Evolutionary conservation across 2,329 filamentous ascomycete genomes (phyloP), one percentile per base, ranked within the genome.

Genomic region (Hawksworthiomyces lignivorus): DNA sequence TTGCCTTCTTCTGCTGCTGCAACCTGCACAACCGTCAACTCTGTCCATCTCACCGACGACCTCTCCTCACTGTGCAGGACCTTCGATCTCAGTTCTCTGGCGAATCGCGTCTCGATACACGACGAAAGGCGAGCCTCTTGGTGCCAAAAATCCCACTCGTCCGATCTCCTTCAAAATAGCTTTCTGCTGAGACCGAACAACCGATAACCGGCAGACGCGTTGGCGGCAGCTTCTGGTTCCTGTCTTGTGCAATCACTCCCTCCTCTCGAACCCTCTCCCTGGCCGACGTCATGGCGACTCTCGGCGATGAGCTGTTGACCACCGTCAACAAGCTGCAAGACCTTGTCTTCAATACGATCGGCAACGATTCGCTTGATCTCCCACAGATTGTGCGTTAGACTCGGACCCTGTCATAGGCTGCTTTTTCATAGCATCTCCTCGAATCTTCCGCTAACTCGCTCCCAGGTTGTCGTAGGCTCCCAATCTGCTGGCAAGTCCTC

Each of bases 301-400:
- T 98, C 57, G 90, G 92, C 60, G 92, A 98, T 67, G 89, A 98
- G 67, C 73, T 98, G 66, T 79, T 98, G 62, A 80, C 79, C 55
- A 94, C 88, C 51, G 92, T 98, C 69, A 98, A 98, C 74, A 94
- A 94, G 73, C 75, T 98, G 58, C 92, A 98, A 67, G 92, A 97
- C 66, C 70, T 98, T 59, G 92, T 98, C 59, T 98, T 98, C 73
- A 98, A 98, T 70, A 98, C 92, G 54, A 98, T 98, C 64, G 92
- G 92, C 66, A 97, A 89, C 71, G 92, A 98, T 65, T 97, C 90
- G 40, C 77, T 98, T 48, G 92, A 98, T 67, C 72, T 98, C 44
- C 92, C 92, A 45, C 92, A 98, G 69, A 98, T 98, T 75, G 92
- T 96, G 81, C 60, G 80, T 70, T 44, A 34, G n/a, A n/a, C n/a